Evolutionary conservation across 169 alveolate species (phyloP), one percentile per base, ranked within the genome.

Genomic region (Babesia ovata): DNA sequence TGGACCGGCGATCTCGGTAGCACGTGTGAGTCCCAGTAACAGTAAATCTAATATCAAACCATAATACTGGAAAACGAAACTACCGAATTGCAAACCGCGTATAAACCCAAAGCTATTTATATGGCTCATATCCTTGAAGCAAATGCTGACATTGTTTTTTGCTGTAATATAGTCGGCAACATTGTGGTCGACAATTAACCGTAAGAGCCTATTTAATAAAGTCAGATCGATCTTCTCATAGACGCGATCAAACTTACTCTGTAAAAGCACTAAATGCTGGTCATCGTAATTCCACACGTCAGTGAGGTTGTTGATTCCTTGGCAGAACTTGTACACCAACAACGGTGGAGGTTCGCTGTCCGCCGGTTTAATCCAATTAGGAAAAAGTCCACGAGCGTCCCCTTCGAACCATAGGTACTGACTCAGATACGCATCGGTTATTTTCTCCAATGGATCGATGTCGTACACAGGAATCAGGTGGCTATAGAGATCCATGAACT

Each of bases 311-410:
- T 98, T 98, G 77, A 98, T 97, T 45, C 99, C 99, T 85, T 98
- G 97, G 75, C 99, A 97, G 96, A 98, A 95, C 89, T 98, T 98
- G 91, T 98, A 98, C 19, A 98, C 99, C 75, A 98, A 91, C 28
- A 98, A 91, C 49, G 99, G 99, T 42, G 99, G 99, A 4, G 99
- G 99, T 81, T 98, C 99, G 57, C 96, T 91, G 85, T 98, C 99
- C 24, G 99, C 94, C 13, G 99, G 99, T 71, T 98, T 98, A 22
- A 98, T 96, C 99, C 99, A 98, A 92, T 97, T 97, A 29, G 99
- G 99, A 88, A 98, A 98, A 62, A 98, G 91, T 78, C 94, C 95
- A 42, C 99, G 91, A 70, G 96, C 93, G 82, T 97, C 99, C 33
- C 99, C 99, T 90, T 98, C 99, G 90, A 96, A 98, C 99, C 99